These are phyloP conservation scores for Paraglomus occultum DNA, from an alignment of 192 early-diverging fungal species.

Conservation along the genomic window DNA sequence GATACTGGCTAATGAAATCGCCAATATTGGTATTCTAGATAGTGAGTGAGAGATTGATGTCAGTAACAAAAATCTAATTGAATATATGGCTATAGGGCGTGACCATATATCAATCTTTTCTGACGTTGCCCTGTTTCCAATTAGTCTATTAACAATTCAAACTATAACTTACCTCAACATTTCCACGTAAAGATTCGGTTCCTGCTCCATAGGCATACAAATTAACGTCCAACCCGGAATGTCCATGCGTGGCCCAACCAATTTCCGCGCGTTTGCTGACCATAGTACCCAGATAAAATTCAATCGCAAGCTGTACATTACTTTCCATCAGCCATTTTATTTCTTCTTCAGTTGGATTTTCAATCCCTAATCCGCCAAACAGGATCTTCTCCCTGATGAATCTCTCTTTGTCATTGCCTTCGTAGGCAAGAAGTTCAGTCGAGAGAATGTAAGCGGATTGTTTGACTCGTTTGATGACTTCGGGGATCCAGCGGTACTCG, in stretches of 20 bases:
- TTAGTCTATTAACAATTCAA: not conserved
- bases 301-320: conserved; percentile 36
- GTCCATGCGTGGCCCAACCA: conserved; percentile 88
- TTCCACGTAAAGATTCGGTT: conserved; percentile 49
- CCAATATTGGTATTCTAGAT: conserved; percentile 61
- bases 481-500: conserved; percentile 85
- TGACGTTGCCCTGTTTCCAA: not conserved
- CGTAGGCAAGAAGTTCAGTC: conserved; percentile 40
- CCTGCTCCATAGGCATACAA: conserved; percentile 59
- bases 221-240: conserved; percentile 93
- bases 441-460: conserved; percentile 64
- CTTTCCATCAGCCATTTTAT: conserved; percentile 42
- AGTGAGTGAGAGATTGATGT: too few species aligned
- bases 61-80: too few species aligned
- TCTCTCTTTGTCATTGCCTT: conserved; percentile 24
- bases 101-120: not conserved
- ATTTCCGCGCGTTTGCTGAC: conserved; percentile 56
- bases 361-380: conserved; percentile 15
- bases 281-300: conserved; percentile 51
- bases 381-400: conserved; percentile 1
- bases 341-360: conserved; percentile 66
- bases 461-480: conserved; percentile 63
- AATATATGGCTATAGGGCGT: too few species aligned
- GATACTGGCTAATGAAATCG: conserved; percentile 49
- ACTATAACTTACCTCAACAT: conserved; percentile 45